Evolutionary conservation across 495 filamentous ascomycete species (phyloP).

Genomic region (Penicillium psychrofluorescens): DNA sequence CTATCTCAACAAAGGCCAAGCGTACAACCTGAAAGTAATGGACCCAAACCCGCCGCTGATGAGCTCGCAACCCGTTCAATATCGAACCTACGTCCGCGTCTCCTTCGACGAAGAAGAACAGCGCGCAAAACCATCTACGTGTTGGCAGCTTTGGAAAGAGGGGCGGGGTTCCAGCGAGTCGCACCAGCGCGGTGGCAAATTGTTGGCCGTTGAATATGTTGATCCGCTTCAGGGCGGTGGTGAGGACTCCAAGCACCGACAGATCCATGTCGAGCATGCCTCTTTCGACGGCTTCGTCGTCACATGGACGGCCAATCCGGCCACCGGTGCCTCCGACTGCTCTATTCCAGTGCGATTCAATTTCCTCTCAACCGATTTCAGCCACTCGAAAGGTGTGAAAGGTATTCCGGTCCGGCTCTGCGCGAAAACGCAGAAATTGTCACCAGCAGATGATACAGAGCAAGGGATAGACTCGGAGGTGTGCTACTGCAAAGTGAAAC

Average conservation of each 20-base stretch:
- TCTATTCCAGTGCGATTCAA: slow-evolving; percentile 89
- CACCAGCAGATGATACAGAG: slow-evolving; percentile 33
- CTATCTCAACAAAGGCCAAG: slow-evolving; percentile 95
- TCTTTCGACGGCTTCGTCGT: slow-evolving; percentile 92
- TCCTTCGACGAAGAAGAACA: slow-evolving; percentile 95
- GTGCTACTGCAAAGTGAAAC: slow-evolving; percentile 90
- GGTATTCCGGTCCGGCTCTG: slow-evolving; percentile 90
- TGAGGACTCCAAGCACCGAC: slow-evolving; percentile 62
- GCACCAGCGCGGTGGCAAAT: slow-evolving; percentile 76
- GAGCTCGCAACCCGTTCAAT: slow-evolving; percentile 46
- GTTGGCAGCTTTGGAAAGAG: slow-evolving; percentile 97
- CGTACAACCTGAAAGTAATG: slow-evolving; percentile 71
- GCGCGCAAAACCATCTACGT: slow-evolving; percentile 67
- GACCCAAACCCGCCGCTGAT: slow-evolving; percentile 48
- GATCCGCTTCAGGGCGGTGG: slow-evolving; percentile 65
- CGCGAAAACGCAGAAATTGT: slow-evolving; percentile 70
- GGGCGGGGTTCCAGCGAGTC: slow-evolving; percentile 83
- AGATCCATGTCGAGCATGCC: slow-evolving; percentile 69
- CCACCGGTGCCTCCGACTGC: slow-evolving; percentile 56
- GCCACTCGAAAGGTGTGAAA: slow-evolving; percentile 95
- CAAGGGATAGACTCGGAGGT: slow-evolving; percentile 54
- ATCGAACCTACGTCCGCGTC: slow-evolving; percentile 81
- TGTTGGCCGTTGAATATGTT: slow-evolving; percentile 90
- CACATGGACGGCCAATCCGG: slow-evolving; percentile 67
- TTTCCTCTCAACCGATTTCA: slow-evolving; percentile 96